phyloP scores from a whole-genome alignment of 768 basidiomycete species.

The Strobilomyces confusus region DNA sequence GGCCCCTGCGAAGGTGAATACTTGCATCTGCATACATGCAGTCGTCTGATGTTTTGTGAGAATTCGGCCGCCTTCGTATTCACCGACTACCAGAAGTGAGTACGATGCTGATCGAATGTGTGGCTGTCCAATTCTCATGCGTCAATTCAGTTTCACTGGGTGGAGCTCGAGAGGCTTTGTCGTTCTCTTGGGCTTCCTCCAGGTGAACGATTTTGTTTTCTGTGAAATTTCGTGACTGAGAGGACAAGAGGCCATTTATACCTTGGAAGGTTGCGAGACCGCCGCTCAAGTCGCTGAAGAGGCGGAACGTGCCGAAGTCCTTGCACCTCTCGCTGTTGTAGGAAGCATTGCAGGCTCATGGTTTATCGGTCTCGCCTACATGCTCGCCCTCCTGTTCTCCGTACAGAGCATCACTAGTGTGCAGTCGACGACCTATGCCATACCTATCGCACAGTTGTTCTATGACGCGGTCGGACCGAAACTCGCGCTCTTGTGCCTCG shows the following conservation, averaged over 20 bases:
- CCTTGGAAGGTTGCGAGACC: constrained; percentile 59
- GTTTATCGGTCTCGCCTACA: constrained; percentile 53
- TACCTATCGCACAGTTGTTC: constrained; percentile 58
- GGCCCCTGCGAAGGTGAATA: constrained; percentile 46
- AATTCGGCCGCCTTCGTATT: constrained; percentile 52
- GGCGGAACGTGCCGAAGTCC: constrained; percentile 49
- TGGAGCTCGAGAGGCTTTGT: constrained; percentile 53
- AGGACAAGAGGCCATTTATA: constrained; percentile 46
- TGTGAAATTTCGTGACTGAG: not conserved
- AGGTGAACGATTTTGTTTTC: constrained; percentile 8
- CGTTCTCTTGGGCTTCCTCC: constrained; percentile 50
- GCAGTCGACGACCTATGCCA: constrained; percentile 48
- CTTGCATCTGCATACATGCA: not conserved
- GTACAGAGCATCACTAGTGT: constrained; percentile 50
- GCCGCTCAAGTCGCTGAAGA: constrained; percentile 64
- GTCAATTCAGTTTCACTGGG: constrained; percentile 45
- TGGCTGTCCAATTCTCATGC: not conserved
- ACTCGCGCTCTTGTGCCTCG: constrained; percentile 48
- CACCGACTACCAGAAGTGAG: constrained; percentile 53
- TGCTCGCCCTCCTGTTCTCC: constrained; percentile 56
- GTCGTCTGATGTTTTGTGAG: constrained; percentile 25
- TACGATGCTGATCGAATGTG: not conserved
- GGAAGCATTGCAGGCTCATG: constrained; percentile 54
- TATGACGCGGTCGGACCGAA: constrained; percentile 47
- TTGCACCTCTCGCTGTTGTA: constrained; percentile 57